Evolutionary conservation across 371 early-diverging fungal species (phyloP).

Genomic region (Haplosporangium sp.): DNA sequence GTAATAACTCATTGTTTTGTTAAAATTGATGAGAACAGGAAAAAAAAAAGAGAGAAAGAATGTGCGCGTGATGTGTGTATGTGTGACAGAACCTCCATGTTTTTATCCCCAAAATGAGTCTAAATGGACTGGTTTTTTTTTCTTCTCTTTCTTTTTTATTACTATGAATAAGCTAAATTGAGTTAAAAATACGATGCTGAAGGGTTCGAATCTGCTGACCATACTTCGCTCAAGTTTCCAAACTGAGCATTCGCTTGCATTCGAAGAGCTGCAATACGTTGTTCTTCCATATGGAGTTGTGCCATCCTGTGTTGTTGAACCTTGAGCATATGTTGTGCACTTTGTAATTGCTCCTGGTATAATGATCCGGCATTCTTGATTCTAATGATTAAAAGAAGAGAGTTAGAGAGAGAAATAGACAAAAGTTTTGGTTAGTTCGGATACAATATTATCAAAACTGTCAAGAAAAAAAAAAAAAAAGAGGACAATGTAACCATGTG

Average conservation of each 20-base stretch:
- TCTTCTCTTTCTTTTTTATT: background rate
- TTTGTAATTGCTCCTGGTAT: slow-evolving; percentile 35
- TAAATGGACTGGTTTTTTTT: background rate
- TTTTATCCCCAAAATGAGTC: too few species aligned
- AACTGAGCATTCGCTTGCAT: slow-evolving; percentile 13
- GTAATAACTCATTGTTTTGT: slow-evolving; percentile 29
- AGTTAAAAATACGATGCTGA: background rate
- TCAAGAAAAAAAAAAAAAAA: background rate
- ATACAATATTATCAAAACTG: background rate
- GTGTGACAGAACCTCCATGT: too few species aligned
- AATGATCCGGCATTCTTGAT: slow-evolving; percentile 33
- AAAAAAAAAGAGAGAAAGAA: background rate
- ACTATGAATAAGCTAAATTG: background rate
- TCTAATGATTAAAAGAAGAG: slow-evolving; percentile 8
- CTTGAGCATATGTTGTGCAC: slow-evolving; percentile 40
- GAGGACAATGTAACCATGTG: too few species aligned
- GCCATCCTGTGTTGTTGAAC: slow-evolving; percentile 48
- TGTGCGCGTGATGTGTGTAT: too few species aligned
- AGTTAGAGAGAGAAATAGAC: background rate
- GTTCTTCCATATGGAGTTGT: slow-evolving; percentile 33
- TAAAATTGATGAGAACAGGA: background rate
- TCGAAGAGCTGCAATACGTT: slow-evolving; percentile 29
- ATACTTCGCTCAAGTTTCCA: slow-evolving; percentile 3
- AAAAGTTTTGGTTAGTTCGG: too few species aligned
- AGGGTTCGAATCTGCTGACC: background rate